Base-by-base conservation (phyloP, 306 rosid genomes). In the Bauhinia variegata region DNA sequence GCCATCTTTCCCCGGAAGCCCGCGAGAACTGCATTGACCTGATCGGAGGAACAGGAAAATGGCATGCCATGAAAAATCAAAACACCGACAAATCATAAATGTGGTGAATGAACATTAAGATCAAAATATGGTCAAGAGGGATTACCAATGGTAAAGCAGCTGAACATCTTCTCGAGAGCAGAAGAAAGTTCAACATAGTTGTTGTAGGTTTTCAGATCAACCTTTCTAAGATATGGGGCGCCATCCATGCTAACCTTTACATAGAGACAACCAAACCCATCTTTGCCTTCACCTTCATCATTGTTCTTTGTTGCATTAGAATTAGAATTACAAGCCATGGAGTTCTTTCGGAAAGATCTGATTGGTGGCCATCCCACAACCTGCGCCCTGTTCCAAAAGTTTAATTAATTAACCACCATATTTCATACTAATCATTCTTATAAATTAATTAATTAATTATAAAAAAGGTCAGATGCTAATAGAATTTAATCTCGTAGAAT, bases 281-380 rank as follows among this genome's bases (percentile, higher is more conserved):
- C 30, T 75, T 93, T 93, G 1, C 78, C 95, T 10, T 83, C 89
- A 41, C 68, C 80, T 53, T 86, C 91, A 46, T 85, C 90, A 37
- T 59, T 82, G 80, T 71, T 88, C 78, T 92, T 89, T 4, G 81
- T 44, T 64, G 60, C 67, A 81, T 78, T 89, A 9, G 91, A 79
- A n/a, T n/a, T n/a, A n/a, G n/a, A n/a, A n/a, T n/a, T n/a, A n/a
- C n/a, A n/a, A 34, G 92, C 86, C 97, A 93, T 85, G 53, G 81
- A 75, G 81, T 79, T 93, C 84, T 93, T 93, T 56, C 97, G 73
- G 60, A 83, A 93, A 6, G 98, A 89, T 78, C 98, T 84, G 70
- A 93, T 89, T 65, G 98, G 98, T 63, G 98, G 98, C 98, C 97
- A 93, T 75, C 98, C 98, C 66, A 93, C 98, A 72, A 88, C 96